These are phyloP conservation scores for Penicillium dipodomyicola DNA, from an alignment of 495 filamentous ascomycete species.

Conservation along the genomic window DNA sequence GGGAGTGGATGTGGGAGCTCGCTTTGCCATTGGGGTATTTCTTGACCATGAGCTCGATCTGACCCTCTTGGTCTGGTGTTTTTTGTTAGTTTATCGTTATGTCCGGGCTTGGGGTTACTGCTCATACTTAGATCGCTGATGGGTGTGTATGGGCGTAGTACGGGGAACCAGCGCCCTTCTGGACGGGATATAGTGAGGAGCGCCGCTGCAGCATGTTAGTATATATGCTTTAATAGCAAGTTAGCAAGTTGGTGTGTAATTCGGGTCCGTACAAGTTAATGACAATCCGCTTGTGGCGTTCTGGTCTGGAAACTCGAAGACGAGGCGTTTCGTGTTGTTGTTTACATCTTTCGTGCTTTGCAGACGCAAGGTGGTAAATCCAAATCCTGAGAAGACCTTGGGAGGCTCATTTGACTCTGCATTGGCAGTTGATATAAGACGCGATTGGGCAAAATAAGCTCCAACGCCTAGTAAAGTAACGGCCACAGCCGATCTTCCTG, in stretches of 20 bases:
- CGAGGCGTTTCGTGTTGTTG: constrained; percentile 63
- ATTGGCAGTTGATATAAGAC: constrained; percentile 15
- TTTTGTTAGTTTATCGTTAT: constrained; percentile 5
- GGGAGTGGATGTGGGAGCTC: constrained; percentile 58
- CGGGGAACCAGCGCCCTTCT: constrained; percentile 50
- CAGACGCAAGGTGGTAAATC: constrained; percentile 29
- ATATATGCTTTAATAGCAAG: neutral
- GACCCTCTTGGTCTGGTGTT: constrained; percentile 49
- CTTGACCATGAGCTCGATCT: constrained; percentile 61
- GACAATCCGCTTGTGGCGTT: constrained; percentile 48
- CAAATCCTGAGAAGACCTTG: constrained; percentile 24
- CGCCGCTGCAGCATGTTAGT: constrained; percentile 37
- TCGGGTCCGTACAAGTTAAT: constrained; percentile 47
- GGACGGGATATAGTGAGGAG: constrained; percentile 56
- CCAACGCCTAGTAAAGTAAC: constrained; percentile 16
- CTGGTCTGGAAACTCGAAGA: constrained; percentile 58
- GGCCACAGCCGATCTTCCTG: neutral
- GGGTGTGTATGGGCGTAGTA: constrained; percentile 59
- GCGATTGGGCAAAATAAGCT: constrained; percentile 21
- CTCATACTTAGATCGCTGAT: constrained; percentile 51
- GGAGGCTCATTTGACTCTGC: constrained; percentile 27
- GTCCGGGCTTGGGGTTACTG: neutral
- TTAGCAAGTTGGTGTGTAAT: neutral
- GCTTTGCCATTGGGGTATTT: constrained; percentile 62
- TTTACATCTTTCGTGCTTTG: constrained; percentile 56